These are phyloP conservation scores for Leccinum pallidistipes DNA, from an alignment of 1,284 basidiomycete genomes.

Conservation along the genomic window DNA sequence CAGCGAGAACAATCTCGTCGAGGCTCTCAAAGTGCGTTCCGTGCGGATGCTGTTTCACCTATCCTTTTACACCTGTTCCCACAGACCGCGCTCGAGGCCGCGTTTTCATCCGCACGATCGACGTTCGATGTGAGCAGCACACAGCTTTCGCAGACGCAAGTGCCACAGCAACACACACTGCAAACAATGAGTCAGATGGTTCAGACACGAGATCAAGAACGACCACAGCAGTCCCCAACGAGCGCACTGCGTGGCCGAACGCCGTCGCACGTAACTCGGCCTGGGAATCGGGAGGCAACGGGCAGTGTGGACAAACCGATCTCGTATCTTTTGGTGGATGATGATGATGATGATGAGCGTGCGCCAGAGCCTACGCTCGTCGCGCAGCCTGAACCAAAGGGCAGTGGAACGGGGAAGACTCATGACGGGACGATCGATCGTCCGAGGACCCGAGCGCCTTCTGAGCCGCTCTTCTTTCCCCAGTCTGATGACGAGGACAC, in stretches of 20 bases:
- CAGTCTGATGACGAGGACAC: constrained; percentile 21
- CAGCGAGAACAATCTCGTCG: constrained; percentile 81
- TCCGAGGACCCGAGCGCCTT: constrained; percentile 12
- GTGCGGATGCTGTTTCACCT: not conserved
- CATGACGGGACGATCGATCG: constrained; percentile 1
- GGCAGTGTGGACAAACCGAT: not conserved
- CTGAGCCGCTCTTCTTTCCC: constrained; percentile 31
- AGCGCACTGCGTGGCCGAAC: not conserved
- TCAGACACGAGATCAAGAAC: not conserved
- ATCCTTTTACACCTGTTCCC: not conserved
- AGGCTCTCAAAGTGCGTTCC: constrained; percentile 70
- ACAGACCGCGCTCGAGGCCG: constrained; percentile 51
- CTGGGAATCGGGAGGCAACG: not conserved
- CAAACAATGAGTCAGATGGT: not conserved
- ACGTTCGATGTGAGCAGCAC: constrained; percentile 55
- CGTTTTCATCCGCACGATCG: constrained; percentile 68
- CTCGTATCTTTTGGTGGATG: constrained; percentile 5
- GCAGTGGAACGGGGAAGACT: not conserved
- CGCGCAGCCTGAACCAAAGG: constrained; percentile 15
- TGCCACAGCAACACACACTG: constrained; percentile 7
- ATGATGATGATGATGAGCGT: constrained; percentile 5
- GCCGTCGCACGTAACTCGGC: not conserved
- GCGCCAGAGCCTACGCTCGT: constrained; percentile 31
- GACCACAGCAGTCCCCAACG: not conserved
- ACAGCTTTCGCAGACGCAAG: constrained; percentile 15